These are phyloP conservation scores for Boletus bicolor DNA, from an alignment of 768 basidiomycete species.

Conservation along the genomic window DNA sequence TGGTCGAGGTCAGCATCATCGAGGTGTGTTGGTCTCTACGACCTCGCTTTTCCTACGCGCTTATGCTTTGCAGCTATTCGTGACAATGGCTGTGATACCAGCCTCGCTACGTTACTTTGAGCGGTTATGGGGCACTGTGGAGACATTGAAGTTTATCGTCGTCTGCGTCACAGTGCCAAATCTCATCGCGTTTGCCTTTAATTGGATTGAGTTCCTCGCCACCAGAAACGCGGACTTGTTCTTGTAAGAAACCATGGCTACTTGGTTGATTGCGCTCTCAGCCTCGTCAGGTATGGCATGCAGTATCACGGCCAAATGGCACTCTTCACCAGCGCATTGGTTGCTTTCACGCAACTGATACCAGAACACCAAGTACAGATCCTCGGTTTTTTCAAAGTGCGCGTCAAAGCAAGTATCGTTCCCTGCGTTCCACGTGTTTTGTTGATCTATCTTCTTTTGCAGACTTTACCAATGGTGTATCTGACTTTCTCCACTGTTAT, in stretches of 20 bases:
- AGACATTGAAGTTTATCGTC: constrained; percentile 81
- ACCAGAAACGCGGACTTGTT: constrained; percentile 71
- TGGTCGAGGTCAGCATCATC: constrained; percentile 79
- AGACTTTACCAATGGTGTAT: constrained; percentile 95
- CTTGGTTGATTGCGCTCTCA: constrained; percentile 10
- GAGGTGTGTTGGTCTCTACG: constrained; percentile 57
- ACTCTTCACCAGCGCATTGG: constrained; percentile 82
- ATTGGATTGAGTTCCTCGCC: constrained; percentile 80
- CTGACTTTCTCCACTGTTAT: constrained; percentile 85
- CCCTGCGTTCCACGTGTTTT: background rate
- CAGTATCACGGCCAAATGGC: constrained; percentile 92
- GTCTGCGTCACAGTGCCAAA: constrained; percentile 80
- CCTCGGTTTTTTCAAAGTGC: constrained; percentile 75
- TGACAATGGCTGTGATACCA: constrained; percentile 74
- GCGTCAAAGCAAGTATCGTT: constrained; percentile 72
- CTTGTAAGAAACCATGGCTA: constrained; percentile 52
- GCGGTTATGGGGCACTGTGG: constrained; percentile 87
- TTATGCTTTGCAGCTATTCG: constrained; percentile 54
- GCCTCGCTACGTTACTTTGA: constrained; percentile 88
- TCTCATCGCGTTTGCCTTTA: constrained; percentile 82
- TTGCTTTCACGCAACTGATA: constrained; percentile 96
- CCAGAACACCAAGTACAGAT: constrained; percentile 98
- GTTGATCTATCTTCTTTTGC: constrained; percentile 9
- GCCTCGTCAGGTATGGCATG: constrained; percentile 68
- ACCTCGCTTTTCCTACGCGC: background rate